phyloP scores from a whole-genome alignment of 805 yeast species.

The Spathaspora boniae region DNA sequence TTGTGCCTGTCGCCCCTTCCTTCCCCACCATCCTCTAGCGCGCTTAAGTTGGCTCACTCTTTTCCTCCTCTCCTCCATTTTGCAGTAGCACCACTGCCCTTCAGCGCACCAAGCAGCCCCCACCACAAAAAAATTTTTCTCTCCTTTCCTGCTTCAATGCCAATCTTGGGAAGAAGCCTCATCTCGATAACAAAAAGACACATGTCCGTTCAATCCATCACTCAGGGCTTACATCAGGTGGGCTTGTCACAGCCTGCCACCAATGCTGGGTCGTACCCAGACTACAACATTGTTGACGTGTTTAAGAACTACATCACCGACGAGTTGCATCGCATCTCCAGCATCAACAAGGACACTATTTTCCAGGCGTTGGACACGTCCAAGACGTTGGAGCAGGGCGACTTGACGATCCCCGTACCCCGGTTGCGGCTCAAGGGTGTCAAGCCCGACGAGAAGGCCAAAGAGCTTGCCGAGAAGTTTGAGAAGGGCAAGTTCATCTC shows the following conservation, averaged over 20 bases:
- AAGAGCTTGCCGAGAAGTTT: slow-evolving; percentile 74
- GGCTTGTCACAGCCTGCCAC: slow-evolving; percentile 44
- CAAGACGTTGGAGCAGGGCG: slow-evolving; percentile 83
- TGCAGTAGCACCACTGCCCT: not conserved
- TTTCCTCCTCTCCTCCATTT: not conserved
- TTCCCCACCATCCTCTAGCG: no score
- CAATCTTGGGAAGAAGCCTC: slow-evolving; percentile 4
- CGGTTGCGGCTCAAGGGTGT: slow-evolving; percentile 75
- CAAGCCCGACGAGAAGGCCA: slow-evolving; percentile 69
- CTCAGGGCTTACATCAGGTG: slow-evolving; percentile 30
- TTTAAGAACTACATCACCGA: slow-evolving; percentile 86
- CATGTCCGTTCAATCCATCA: slow-evolving; percentile 21
- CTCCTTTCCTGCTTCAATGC: slow-evolving; percentile 1
- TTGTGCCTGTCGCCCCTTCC: no score
- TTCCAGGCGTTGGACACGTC: slow-evolving; percentile 89
- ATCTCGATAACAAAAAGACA: slow-evolving; percentile 1
- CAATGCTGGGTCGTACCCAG: slow-evolving; percentile 61
- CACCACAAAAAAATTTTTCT: not conserved
- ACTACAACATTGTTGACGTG: slow-evolving; percentile 76
- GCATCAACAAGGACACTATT: slow-evolving; percentile 65
- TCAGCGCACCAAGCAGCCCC: not conserved
- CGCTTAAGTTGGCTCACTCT: slow-evolving; percentile 1
- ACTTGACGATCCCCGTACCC: slow-evolving; percentile 87
- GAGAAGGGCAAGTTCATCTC: slow-evolving; percentile 67
- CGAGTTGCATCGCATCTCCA: slow-evolving; percentile 70